Conservation (phyloP, 2,329 filamentous ascomycete genomes). For the Botrytis sinoallii region DNA sequence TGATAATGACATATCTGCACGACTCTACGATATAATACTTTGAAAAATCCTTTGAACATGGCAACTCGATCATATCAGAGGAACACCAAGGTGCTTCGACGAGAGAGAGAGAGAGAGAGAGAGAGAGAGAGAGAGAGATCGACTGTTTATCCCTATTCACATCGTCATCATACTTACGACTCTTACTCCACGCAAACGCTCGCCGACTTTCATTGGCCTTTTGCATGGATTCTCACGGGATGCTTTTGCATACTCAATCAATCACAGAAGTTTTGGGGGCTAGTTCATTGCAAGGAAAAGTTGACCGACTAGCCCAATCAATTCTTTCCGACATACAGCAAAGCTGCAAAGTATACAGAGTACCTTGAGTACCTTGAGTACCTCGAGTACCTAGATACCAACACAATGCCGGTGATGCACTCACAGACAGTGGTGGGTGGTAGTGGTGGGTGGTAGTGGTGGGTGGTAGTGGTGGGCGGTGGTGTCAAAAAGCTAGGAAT, state of each 20-base stretch:
- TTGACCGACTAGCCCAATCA: slow-evolving; percentile 12
- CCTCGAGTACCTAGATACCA: not conserved
- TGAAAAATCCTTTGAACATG: not conserved
- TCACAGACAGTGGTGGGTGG: not conserved
- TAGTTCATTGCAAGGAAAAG: not conserved
- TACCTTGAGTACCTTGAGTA: not conserved
- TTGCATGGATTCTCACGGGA: not conserved
- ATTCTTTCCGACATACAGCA: slow-evolving; percentile 1
- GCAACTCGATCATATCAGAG: not conserved
- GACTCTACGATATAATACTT: not conserved
- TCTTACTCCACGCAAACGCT: not conserved
- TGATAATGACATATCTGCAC: not conserved
- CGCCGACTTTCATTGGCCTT: not conserved
- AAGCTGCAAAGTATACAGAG: not conserved
- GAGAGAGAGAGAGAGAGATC: not conserved
- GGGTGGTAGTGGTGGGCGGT: not conserved
- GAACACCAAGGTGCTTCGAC: not conserved
- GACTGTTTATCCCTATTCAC: not conserved
- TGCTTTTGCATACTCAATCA: not conserved
- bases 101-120: not conserved
- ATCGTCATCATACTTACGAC: not conserved
- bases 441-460: not conserved
- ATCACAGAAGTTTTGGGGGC: not conserved
- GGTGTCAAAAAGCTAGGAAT: not conserved
- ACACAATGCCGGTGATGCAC: not conserved